Conservation (phyloP, 352 stramenopile genomes). For the Globisporangium rhizosaccharum region DNA sequence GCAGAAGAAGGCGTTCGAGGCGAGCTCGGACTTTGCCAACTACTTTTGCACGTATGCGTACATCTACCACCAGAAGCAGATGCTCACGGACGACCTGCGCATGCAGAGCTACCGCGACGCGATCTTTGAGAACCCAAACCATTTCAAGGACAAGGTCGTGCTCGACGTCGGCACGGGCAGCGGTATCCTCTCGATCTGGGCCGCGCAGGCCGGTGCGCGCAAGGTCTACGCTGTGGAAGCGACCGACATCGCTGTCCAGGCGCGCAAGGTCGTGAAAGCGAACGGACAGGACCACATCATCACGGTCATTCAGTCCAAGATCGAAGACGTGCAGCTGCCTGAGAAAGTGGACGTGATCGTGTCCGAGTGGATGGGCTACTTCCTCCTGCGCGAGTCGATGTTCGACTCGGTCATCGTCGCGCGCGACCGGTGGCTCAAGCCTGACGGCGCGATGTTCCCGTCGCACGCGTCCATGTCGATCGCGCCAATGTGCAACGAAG, state of each 20-base stretch:
- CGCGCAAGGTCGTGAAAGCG: constrained; percentile 92
- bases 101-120: constrained; percentile 98
- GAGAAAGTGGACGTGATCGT: constrained; percentile 99
- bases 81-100: constrained; percentile 98
- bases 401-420: constrained; percentile 97
- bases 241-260: constrained; percentile 97
- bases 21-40: constrained; percentile 85
- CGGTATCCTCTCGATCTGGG: constrained; percentile 98
- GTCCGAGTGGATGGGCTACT: constrained; percentile 99
- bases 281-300: constrained; percentile 97
- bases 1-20: constrained; percentile 80
- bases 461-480: constrained; percentile 98
- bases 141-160: constrained; percentile 99
- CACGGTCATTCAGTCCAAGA: constrained; percentile 97
- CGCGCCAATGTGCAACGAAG: constrained; percentile 94
- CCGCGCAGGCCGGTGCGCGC: constrained; percentile 95
- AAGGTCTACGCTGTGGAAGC: constrained; percentile 98
- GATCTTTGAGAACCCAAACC: constrained; percentile 96
- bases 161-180: constrained; percentile 99
- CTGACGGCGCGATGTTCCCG: constrained; percentile 97
- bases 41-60: constrained; percentile 90
- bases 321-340: constrained; percentile 96
- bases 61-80: constrained; percentile 96
- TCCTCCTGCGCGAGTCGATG: constrained; percentile 99
- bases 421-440: constrained; percentile 95